These are phyloP conservation scores for Cubamyces lactineus DNA, from an alignment of 768 basidiomycete genomes.

Conservation along the genomic window DNA sequence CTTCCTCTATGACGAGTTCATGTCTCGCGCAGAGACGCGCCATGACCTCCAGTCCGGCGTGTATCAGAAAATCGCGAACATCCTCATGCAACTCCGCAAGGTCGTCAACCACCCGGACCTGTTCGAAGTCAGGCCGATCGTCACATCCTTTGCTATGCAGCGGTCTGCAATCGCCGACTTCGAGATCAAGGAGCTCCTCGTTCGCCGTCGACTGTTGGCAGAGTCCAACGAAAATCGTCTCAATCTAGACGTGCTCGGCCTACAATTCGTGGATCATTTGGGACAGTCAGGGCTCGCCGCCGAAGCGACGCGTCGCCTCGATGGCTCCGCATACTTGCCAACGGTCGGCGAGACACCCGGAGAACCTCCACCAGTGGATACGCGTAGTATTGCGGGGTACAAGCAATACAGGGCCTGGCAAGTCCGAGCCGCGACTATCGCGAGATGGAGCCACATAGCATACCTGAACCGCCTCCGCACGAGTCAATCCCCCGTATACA, in stretches of 20 bases:
- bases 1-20: constrained; percentile 96
- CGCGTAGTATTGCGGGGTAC: constrained; percentile 75
- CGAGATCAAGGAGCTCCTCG: constrained; percentile 85
- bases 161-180: constrained; percentile 78
- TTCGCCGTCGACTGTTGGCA: constrained; percentile 72
- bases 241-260: constrained; percentile 65
- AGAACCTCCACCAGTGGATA: constrained; percentile 73
- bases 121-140: constrained; percentile 86
- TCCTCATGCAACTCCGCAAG: constrained; percentile 97
- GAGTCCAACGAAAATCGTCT: constrained; percentile 54
- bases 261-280: constrained; percentile 63
- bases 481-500: constrained; percentile 40
- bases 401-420: constrained; percentile 49
- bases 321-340: constrained; percentile 60
- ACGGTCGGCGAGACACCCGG: constrained; percentile 56
- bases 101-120: constrained; percentile 94
- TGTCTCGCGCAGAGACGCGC: constrained; percentile 83
- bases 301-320: constrained; percentile 56
- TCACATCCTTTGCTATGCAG: constrained; percentile 73
- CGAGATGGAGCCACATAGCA: constrained; percentile 70
- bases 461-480: constrained; percentile 81
- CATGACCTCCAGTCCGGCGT: constrained; percentile 83
- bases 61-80: constrained; percentile 89
- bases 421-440: constrained; percentile 52
- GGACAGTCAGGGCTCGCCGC: constrained; percentile 55